Evolutionary conservation across 2,329 filamentous ascomycete species (phyloP).

Genomic region (Neurospora crassa): DNA sequence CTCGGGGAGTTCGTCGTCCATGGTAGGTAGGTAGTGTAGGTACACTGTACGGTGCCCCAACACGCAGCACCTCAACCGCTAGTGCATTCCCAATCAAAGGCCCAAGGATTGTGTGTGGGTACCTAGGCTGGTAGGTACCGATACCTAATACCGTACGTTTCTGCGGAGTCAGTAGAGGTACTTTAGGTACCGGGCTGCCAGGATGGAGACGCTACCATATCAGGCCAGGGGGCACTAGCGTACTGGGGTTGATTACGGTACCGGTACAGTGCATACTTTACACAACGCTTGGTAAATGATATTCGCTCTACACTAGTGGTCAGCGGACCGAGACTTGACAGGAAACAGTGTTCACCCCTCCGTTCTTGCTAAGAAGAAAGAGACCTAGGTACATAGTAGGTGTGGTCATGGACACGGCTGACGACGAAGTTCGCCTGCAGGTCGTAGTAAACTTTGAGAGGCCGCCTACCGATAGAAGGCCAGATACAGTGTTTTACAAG

Average conservation of each 20-base stretch:
- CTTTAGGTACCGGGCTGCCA: background rate
- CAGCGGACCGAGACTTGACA: background rate
- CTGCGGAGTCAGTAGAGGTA: background rate
- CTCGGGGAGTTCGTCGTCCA: background rate
- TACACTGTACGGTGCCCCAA: background rate
- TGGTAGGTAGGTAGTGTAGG: no score
- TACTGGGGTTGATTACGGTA: background rate
- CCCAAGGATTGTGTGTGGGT: background rate
- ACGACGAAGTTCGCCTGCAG: background rate
- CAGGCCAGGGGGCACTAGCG: background rate
- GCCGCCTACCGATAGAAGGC: background rate
- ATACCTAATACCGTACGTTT: background rate
- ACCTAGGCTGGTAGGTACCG: background rate
- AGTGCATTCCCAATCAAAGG: background rate
- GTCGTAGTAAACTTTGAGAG: background rate
- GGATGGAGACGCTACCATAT: background rate
- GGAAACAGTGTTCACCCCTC: background rate
- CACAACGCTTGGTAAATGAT: background rate
- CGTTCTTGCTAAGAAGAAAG: background rate
- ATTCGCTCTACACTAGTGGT: background rate
- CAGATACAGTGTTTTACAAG: background rate
- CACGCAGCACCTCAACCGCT: background rate
- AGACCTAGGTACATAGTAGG: no score
- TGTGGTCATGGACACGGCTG: background rate
- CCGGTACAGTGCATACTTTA: background rate